Evolutionary conservation across 306 rosid species (phyloP).

Genomic region (Senna siamea): DNA sequence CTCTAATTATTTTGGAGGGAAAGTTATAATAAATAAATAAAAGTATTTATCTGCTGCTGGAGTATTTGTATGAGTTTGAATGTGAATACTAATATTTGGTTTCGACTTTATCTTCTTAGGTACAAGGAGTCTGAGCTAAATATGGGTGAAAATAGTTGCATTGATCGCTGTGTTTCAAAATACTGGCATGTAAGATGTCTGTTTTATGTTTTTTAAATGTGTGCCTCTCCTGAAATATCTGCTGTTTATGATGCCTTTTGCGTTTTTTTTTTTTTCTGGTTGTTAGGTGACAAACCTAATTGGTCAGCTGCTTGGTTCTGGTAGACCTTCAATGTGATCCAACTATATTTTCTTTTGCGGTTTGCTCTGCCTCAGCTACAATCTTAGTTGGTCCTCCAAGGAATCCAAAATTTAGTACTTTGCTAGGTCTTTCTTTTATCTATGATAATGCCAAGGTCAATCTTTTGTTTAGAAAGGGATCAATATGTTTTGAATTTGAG

Average conservation of each 20-base stretch:
- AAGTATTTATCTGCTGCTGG: conserved; percentile 9
- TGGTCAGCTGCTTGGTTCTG: conserved; percentile 86
- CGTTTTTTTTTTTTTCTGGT: conserved; percentile 11
- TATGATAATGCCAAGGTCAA: conserved; percentile 34
- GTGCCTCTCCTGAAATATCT: conserved; percentile 14
- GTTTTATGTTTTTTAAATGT: not conserved
- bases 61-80: not conserved
- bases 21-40: not conserved
- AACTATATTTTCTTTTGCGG: conserved; percentile 6
- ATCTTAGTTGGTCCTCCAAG: conserved; percentile 28
- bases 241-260: not conserved
- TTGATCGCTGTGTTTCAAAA: conserved; percentile 96
- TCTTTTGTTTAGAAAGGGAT: conserved; percentile 35
- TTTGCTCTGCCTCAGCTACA: conserved; percentile 17
- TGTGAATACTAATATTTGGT: conserved; percentile 8
- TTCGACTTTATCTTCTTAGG: conserved; percentile 50
- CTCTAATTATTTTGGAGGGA: conserved; percentile 5
- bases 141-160: conserved; percentile 99
- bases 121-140: conserved; percentile 96
- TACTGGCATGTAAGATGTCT: conserved; percentile 87
- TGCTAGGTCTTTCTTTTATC: conserved; percentile 29
- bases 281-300: conserved; percentile 79
- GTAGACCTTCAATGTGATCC: conserved; percentile 68
- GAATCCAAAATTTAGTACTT: conserved; percentile 33
- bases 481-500: conserved; percentile 31